Base-by-base conservation (phyloP, 306 rosid genomes). In the Mucuna pruriens region DNA sequence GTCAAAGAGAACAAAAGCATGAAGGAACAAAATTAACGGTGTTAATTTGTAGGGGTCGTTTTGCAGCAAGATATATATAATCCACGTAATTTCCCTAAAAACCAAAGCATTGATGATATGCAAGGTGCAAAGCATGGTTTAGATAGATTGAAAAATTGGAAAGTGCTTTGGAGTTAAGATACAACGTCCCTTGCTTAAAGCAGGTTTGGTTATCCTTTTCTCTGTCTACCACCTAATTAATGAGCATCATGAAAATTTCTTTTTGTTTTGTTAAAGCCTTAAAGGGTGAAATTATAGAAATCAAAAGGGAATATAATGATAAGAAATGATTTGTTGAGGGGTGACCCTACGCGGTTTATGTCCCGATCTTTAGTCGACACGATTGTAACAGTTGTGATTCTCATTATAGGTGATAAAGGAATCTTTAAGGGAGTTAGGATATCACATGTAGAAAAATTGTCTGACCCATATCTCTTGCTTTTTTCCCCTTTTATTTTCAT, bases 361-460 rank as follows among this genome's bases (percentile, higher is more conserved):
- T 83, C 80, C 81, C 71, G 46, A 81, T 75, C 87, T 90, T 85
- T 82, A 86, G 77, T 61, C 69, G 84, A 89, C 90, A 81, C 75
- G 87, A 85, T 88, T 74, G 80, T 82, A 77, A 86, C 82, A 85
- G 79, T 80, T 77, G 61, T 74, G 78, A 83, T 85, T 87, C 82
- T 90, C 71, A 58, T 77, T 85, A 68, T 80, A 72, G 58, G 44
- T 69, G 82, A 80, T 79, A 25, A 55, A 49, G 78, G 92, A 92
- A 89, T 90, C 83, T 85, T 61, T 71, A 17, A 61, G 83, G 46
- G 81, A 74, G 34, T 78, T 85, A 68, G 79, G 70, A 86, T 54
- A 79, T 89, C 84, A 83, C 74, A 51, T 58, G 80, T 83, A 67
- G 76, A 80, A 83, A 85, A 44, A 17, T 82, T 84, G 89, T 76